Evolutionary conservation across 805 yeast species (phyloP), one percentile per base, ranked within the genome.

Genomic region (Candida mattraensis): DNA sequence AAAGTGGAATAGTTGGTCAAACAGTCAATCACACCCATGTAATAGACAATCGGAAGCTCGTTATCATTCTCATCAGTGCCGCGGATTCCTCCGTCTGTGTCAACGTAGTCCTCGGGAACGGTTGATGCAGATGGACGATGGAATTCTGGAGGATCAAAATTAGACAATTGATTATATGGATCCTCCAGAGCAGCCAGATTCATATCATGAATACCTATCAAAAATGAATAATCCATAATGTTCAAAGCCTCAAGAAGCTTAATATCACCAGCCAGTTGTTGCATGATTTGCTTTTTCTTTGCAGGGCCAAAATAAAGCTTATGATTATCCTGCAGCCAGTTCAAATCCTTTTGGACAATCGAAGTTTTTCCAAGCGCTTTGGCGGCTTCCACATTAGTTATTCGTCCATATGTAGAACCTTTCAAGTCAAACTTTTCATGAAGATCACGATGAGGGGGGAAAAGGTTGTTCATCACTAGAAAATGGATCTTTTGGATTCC

Each of bases 391-490:
- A 65, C 53, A 39, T 62, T 58, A 0, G 83, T 87, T 44, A 61
- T 64, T 48, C 95, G 70, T 3, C 97, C 96, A 69, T 84, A 72
- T 0, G 94, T 77, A 0, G 96, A 87, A 1, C 99, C 99, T 58
- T 93, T 93, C 58, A 93, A 72, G 58, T 93, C 99, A 61, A 78
- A 93, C 26, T 88, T 85, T 26, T 74, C 65, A 58, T 88, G 95
- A 37, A 91, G 80, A 44, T 85, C 93, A 31, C 88, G 70, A 53
- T 86, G 87, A 5, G 97, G 95, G 0, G 99, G 98, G 63, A 94
- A 93, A 31, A 93, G 71, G 55, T 93, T 93, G 67, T 93, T 93
- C 99, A 93, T 93, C 21, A 93, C 96, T 36, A 93, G 70, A 50
- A 93, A 91, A 62, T 93, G 95, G 24, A 93, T 86, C 56, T 86